Percentiles rank a stretch among this genome's conserved stretches.
Conservation (phyloP, 306 rosid genomes). For the Glycine soja region DNA sequence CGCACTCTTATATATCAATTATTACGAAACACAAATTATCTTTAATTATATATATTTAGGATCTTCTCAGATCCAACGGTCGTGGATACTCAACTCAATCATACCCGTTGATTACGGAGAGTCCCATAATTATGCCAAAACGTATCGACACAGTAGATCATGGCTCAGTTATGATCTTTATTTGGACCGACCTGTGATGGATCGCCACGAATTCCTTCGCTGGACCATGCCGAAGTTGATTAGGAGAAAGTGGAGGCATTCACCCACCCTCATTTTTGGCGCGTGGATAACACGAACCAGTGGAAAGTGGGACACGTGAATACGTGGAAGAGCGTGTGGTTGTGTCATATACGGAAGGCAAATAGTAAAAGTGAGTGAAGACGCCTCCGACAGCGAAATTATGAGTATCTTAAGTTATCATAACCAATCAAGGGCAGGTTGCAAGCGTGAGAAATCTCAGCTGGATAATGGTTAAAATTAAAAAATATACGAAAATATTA, state of each 20-base stretch:
- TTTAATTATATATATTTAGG: not conserved
- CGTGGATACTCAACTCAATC: not conserved
- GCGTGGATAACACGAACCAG: conserved; percentile 4
- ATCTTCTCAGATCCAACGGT: conserved; percentile 43
- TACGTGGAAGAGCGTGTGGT: conserved; percentile 1
- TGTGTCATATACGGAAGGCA: not conserved
- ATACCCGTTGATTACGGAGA: conserved; percentile 26
- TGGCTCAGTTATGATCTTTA: conserved; percentile 10
- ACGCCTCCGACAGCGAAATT: conserved; percentile 39
- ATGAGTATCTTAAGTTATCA: conserved; percentile 23
- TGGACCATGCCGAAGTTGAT: conserved; percentile 30
- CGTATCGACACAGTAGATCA: not conserved
- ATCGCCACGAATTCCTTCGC: conserved; percentile 42
- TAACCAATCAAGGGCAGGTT: conserved; percentile 36
- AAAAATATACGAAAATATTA: not conserved
- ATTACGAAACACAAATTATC: not conserved
- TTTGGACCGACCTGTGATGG: conserved; percentile 32
- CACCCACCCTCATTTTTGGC: not conserved
- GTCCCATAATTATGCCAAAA: not conserved
- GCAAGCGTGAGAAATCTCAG: conserved; percentile 48
- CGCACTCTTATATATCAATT: conserved; percentile 26
- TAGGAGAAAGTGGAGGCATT: not conserved
- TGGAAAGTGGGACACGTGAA: not conserved
- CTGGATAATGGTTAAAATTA: conserved; percentile 2
- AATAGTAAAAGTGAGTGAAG: conserved; percentile 1